A percentile compares a stretch with the other conserved stretches of the same genome.
Evolutionary conservation across 1,139 yeast species (phyloP).

Genomic region (Protomyces macrosporus): DNA sequence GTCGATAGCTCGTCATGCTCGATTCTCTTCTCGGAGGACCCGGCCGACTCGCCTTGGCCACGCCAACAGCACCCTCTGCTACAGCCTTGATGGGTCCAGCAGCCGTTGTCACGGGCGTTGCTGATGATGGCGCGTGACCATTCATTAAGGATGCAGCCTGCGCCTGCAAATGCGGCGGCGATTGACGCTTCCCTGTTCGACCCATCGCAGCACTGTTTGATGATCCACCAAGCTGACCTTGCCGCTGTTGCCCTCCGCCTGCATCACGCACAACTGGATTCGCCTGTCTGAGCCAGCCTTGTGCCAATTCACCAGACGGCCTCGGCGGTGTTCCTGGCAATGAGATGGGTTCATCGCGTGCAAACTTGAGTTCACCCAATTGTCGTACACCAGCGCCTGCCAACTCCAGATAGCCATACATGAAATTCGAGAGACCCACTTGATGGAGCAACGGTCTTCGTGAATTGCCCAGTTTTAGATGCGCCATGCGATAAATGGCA

Average conservation of each 20-base stretch:
- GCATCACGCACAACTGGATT: too few relatives aligned
- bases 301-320: neutral
- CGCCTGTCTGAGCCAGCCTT: too few relatives aligned
- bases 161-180: neutral
- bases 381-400: slow-evolving; percentile 48
- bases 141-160: neutral
- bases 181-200: neutral
- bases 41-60: neutral
- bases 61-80: neutral
- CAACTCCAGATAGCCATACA: slow-evolving; percentile 92
- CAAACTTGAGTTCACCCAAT: too few relatives aligned
- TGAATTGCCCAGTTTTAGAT: slow-evolving; percentile 87
- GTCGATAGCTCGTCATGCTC: neutral
- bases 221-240: too few relatives aligned
- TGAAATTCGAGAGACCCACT: slow-evolving; percentile 85
- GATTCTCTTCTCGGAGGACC: neutral
- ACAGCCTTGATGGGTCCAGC: neutral
- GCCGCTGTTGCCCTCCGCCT: too few relatives aligned
- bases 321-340: slow-evolving; percentile 41
- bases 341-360: too few relatives aligned
- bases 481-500: slow-evolving; percentile 87
- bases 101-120: neutral
- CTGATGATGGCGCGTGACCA: neutral
- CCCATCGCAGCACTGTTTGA: too few relatives aligned
- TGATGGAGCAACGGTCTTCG: slow-evolving; percentile 86